Evolutionary conservation across 225 moss, liverwort and hornwort genomes (phyloP), one percentile per base, ranked within the genome.

Genomic region (Asterella californica): DNA sequence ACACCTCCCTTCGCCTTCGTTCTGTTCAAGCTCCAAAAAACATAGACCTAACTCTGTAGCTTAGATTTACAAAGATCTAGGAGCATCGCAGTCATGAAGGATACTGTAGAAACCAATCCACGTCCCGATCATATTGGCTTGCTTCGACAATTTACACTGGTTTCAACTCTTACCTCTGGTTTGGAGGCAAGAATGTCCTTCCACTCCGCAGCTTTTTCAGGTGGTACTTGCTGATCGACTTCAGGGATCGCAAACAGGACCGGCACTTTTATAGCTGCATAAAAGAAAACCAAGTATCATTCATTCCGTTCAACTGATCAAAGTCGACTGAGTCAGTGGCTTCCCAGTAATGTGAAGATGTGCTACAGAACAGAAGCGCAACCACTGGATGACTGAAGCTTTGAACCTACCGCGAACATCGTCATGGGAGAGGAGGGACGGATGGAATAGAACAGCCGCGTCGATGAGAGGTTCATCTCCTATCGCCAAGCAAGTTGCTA

Each of bases 391-490:
- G 45, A 47, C n/a, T 22, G 22, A 15, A 48, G 6, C 0, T 59
- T 34, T 59, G 32, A 78, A 66, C 70, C 63, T 69, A 88, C 90
- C 86, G 84, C 84, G 80, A 72, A 90, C 85, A 38, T 91, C 89
- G 0, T 84, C 80, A 14, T 27, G 34, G 2, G 84, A 68, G 0
- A 80, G 0, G 0, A 45, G 0, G 0, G 89, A 86, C 0, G 96
- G 91, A 83, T 96, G 96, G n/a, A 79, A 74, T 55, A 90, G 74
- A 60, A 91, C 92, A 15, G 85, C 68, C 0, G 85, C 85, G 45
- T 87, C 81, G n/a, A 86, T 70, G 17, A 82, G 79, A 15, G 81
- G 81, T n/a, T 37, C n/a, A 30, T 75, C 74, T 71, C 90, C 90
- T 66, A 84, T 89, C 25, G 82, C 92, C 7, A 91, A 52, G 34